Percentiles rank a stretch among this genome's conserved stretches.
Conservation (phyloP, 176 grass and related monocot species). For the Paspalum vaginatum region DNA sequence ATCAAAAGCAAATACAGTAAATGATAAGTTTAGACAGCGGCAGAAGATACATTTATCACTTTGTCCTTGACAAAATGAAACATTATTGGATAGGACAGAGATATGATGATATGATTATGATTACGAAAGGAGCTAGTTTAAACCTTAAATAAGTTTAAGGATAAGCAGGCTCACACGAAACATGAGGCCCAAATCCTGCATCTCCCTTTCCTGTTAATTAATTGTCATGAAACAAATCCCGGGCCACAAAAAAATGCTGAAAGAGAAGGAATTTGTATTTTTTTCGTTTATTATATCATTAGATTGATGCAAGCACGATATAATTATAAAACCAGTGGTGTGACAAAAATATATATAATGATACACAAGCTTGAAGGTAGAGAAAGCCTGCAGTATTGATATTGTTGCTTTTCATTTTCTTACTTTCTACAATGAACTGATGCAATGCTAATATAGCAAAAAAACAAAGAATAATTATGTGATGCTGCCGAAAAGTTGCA, state of each 20-base stretch:
- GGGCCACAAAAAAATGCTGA: neutral
- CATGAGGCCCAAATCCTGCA: neutral
- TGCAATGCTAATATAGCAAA: constrained; percentile 10
- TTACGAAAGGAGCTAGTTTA: neutral
- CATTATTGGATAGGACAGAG: neutral
- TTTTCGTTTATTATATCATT: neutral
- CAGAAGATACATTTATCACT: constrained; percentile 2
- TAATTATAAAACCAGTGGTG: neutral
- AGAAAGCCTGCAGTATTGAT: too few relatives aligned
- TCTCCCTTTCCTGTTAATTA: neutral
- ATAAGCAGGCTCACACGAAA: neutral
- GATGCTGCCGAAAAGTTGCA: neutral
- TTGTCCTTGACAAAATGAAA: neutral
- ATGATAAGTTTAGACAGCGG: neutral
- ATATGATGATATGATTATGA: neutral
- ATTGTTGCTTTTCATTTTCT: neutral
- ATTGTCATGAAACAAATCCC: neutral
- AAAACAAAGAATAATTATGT: constrained; percentile 13
- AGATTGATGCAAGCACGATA: neutral
- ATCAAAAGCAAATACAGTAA: neutral
- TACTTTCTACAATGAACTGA: neutral
- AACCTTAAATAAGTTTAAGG: neutral
- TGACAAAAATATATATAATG: neutral
- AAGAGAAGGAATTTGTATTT: neutral
- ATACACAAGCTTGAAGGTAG: neutral